phyloP scores from a whole-genome alignment of 116 monocot genomes.

The Phalaenopsis hybrid region DNA sequence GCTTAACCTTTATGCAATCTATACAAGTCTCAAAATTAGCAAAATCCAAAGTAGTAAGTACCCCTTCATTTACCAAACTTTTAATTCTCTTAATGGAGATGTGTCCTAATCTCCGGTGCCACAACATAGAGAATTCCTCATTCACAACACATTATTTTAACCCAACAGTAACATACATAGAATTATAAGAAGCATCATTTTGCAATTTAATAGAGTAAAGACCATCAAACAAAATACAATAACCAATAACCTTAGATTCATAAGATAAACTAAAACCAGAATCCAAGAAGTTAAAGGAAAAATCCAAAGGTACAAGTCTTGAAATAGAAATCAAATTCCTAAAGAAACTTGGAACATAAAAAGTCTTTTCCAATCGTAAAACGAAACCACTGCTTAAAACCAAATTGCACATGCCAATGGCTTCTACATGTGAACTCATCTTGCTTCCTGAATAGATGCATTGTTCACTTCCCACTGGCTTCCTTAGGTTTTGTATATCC shows the following conservation, averaged over 20 bases:
- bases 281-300: not conserved
- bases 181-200: not conserved
- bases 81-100: slow-evolving; percentile 6
- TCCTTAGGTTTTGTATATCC: slow-evolving; percentile 3
- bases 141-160: not conserved
- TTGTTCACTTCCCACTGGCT: slow-evolving; percentile 4
- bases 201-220: slow-evolving; percentile 1
- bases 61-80: slow-evolving; percentile 11
- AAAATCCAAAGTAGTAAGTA: slow-evolving; percentile 13
- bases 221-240: not conserved
- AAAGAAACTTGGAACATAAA: slow-evolving; percentile 3
- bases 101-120: no score
- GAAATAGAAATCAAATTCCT: slow-evolving; percentile 9
- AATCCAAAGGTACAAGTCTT: not conserved
- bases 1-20: not conserved
- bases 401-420: not conserved
- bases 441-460: slow-evolving; percentile 1
- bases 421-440: slow-evolving; percentile 8
- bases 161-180: slow-evolving; percentile 6
- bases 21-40: slow-evolving; percentile 3
- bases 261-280: no score
- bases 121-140: not conserved
- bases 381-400: not conserved
- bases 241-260: not conserved
- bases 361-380: not conserved